phyloP scores from a whole-genome alignment of 305 asterid genomes.

The Fraxinus sp. region DNA sequence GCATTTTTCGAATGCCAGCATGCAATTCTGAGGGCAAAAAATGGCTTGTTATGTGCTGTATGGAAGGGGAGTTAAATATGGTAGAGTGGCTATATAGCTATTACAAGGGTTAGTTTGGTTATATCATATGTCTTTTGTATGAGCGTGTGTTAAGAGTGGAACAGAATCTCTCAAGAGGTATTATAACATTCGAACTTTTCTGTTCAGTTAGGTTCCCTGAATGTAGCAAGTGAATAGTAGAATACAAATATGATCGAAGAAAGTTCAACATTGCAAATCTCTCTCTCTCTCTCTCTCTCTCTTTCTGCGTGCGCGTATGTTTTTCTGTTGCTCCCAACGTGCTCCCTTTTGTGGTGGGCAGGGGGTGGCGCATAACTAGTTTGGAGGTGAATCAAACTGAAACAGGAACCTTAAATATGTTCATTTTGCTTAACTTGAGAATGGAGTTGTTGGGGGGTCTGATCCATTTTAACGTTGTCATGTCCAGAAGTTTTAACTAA shows the following conservation, averaged over 20 bases:
- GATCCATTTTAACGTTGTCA: neutral
- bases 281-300: neutral
- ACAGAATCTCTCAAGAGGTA: neutral
- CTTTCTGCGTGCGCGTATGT: neutral
- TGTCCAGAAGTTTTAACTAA: neutral
- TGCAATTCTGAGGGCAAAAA: constrained; percentile 18
- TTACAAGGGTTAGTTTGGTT: neutral
- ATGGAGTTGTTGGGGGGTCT: neutral
- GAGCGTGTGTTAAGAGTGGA: neutral
- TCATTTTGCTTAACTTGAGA: neutral
- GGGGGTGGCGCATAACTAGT: neutral
- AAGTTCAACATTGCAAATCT: neutral
- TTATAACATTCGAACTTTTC: neutral
- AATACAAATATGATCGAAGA: neutral
- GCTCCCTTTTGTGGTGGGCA: neutral
- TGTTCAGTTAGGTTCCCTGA: neutral
- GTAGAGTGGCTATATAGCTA: neutral
- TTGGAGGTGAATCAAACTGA: neutral
- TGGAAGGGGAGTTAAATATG: neutral
- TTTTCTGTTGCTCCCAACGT: neutral
- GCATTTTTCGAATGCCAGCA: constrained; percentile 19
- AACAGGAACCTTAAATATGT: neutral
- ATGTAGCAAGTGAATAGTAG: neutral
- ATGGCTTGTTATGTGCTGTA: neutral
- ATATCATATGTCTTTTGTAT: neutral